Conservation (phyloP, 306 rosid species). For the Dalbergia cultrata region DNA sequence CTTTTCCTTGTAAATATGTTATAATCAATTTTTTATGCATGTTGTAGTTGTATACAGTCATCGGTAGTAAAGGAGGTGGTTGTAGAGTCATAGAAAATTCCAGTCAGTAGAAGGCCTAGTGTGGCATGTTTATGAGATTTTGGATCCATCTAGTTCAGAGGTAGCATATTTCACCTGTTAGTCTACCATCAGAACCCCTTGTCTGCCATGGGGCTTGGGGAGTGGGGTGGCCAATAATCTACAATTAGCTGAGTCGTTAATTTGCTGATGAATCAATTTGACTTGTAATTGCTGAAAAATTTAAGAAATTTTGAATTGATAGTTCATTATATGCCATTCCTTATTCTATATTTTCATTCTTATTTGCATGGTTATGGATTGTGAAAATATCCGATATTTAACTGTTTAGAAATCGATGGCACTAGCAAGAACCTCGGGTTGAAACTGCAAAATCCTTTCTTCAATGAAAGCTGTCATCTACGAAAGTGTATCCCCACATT, state of each 20-base stretch:
- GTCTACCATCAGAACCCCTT: constrained; percentile 32
- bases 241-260: constrained; percentile 3
- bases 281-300: constrained; percentile 34
- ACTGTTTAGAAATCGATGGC: not conserved
- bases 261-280: constrained; percentile 12
- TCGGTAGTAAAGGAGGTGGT: constrained; percentile 20
- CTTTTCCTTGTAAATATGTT: constrained; percentile 41
- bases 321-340: constrained; percentile 2
- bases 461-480: too few species aligned
- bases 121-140: not conserved
- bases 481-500: too few species aligned
- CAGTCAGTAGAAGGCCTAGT: not conserved
- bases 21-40: not conserved
- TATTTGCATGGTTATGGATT: not conserved
- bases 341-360: not conserved
- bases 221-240: constrained; percentile 27
- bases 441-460: too few species aligned
- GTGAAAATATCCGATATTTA: not conserved
- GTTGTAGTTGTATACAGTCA: constrained; percentile 18
- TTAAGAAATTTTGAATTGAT: constrained; percentile 28
- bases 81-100: constrained; percentile 24
- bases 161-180: constrained; percentile 3
- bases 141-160: constrained; percentile 15
- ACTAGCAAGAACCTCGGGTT: too few species aligned
- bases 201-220: constrained; percentile 41